Evolutionary conservation across 345 rosid genomes (phyloP).

Genomic region (Boechera divaricarpa): DNA sequence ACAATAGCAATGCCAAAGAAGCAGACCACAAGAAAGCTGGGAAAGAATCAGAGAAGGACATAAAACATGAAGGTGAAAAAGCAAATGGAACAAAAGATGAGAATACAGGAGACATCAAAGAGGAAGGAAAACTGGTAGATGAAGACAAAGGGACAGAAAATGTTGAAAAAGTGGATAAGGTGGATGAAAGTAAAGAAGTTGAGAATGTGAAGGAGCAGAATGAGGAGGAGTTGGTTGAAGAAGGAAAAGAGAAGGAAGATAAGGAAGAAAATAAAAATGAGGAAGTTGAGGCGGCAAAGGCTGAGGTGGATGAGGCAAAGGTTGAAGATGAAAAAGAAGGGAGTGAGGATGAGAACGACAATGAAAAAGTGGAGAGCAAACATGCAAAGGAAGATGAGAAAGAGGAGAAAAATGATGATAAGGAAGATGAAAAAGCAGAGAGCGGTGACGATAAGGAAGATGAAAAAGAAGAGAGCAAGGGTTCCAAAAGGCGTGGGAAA

Average conservation of each 20-base stretch:
- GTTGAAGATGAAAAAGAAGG: constrained; percentile 33
- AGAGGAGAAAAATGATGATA: constrained; percentile 26
- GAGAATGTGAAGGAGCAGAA: constrained; percentile 15
- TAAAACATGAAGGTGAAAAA: constrained; percentile 31
- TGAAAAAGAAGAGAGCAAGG: constrained; percentile 49
- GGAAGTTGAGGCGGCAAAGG: constrained; percentile 28
- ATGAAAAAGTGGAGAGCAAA: constrained; percentile 33
- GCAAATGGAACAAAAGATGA: constrained; percentile 39
- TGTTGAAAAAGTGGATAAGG: constrained; percentile 17
- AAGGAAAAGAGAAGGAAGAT: constrained; percentile 31
- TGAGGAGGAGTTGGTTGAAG: constrained; percentile 37
- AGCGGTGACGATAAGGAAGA: constrained; percentile 42
- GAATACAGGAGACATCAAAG: constrained; percentile 30
- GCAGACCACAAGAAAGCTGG: constrained; percentile 30
- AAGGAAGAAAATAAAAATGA: constrained; percentile 23
- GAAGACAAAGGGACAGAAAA: constrained; percentile 26
- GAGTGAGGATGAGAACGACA: constrained; percentile 35
- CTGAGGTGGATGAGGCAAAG: constrained; percentile 9
- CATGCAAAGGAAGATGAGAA: constrained; percentile 34
- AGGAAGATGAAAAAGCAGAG: constrained; percentile 34
- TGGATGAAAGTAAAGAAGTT: not conserved
- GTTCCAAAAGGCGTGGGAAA: constrained; percentile 52
- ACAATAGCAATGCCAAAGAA: constrained; percentile 34
- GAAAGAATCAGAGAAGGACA: constrained; percentile 35
- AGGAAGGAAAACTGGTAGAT: constrained; percentile 31